These are phyloP conservation scores for Cryptococcus neoformans DNA, from an alignment of 1,284 basidiomycete species.

Conservation along the genomic window DNA sequence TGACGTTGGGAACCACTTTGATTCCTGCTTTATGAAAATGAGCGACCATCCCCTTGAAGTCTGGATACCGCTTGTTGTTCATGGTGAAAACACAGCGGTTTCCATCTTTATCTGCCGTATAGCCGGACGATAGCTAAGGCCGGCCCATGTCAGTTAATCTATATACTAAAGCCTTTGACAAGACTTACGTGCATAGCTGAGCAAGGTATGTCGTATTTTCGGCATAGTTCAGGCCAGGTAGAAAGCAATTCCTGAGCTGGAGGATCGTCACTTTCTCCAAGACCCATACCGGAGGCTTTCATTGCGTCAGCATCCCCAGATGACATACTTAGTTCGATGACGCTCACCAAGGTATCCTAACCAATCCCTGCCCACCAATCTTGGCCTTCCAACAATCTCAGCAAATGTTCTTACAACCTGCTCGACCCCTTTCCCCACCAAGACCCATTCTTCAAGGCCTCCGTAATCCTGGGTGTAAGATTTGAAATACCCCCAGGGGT, in stretches of 20 bases:
- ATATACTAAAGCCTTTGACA: background rate
- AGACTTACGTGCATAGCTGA: conserved; percentile 39
- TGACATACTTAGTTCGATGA: no score
- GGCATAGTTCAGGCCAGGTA: conserved; percentile 48
- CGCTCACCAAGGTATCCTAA: no score
- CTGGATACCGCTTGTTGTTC: conserved; percentile 22
- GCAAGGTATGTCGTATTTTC: conserved; percentile 50
- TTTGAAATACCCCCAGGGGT: conserved; percentile 51
- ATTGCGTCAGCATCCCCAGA: background rate
- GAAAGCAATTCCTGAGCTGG: conserved; percentile 50
- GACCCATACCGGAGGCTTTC: conserved; percentile 46
- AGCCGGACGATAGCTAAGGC: conserved; percentile 22
- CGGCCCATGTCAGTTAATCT: background rate
- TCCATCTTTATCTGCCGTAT: conserved; percentile 44
- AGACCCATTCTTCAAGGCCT: conserved; percentile 50
- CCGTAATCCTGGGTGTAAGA: conserved; percentile 48
- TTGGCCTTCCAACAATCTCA: no score
- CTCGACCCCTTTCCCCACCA: conserved; percentile 27
- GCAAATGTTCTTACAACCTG: no score
- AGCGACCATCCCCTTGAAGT: no score
- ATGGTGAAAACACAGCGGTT: conserved; percentile 51
- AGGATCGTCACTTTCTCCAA: conserved; percentile 48
- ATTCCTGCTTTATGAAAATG: no score
- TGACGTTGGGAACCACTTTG: no score
- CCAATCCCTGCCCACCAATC: no score